A percentile compares a stretch with the other conserved stretches of the same genome.
These are phyloP conservation scores for Amaranthus tricolor DNA, from an alignment of 179 eudicot species.

Conservation along the genomic window DNA sequence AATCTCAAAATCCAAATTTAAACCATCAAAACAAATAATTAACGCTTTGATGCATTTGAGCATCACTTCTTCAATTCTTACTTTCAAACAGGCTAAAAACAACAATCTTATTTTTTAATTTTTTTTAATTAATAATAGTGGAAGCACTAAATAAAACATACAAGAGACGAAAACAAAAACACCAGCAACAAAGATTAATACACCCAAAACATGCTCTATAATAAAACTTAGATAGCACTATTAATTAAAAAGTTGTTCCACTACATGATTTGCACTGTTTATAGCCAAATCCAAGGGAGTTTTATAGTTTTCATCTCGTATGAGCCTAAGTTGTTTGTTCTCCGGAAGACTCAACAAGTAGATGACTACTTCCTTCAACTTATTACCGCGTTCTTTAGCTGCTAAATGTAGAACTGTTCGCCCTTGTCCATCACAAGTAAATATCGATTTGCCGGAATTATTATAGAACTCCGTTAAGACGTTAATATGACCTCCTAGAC, in stretches of 20 bases:
- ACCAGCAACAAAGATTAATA: too few species aligned
- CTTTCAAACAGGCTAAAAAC: too few species aligned
- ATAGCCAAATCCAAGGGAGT: constrained; percentile 17
- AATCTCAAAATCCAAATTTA: too few species aligned
- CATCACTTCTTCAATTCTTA: too few species aligned
- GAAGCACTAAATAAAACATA: too few species aligned
- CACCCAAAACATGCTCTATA: background rate
- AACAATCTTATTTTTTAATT: too few species aligned
- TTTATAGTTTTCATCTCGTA: constrained; percentile 8
- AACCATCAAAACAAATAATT: too few species aligned
- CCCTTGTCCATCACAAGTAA: background rate
- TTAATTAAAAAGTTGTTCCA: background rate
- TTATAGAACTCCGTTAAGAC: constrained; percentile 8
- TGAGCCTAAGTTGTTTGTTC: background rate
- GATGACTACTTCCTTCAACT: constrained; percentile 17
- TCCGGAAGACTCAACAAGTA: constrained; percentile 13
- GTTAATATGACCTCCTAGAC: constrained; percentile 18
- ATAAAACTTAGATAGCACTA: background rate
- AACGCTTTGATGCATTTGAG: too few species aligned
- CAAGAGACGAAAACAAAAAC: too few species aligned
- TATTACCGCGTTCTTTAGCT: constrained; percentile 12
- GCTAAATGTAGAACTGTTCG: constrained; percentile 24
- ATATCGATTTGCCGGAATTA: background rate
- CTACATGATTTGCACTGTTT: background rate
- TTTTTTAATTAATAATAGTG: too few species aligned